These are phyloP conservation scores for Plasmodium fragile DNA, from an alignment of 169 alveolate genomes.

Conservation along the genomic window DNA sequence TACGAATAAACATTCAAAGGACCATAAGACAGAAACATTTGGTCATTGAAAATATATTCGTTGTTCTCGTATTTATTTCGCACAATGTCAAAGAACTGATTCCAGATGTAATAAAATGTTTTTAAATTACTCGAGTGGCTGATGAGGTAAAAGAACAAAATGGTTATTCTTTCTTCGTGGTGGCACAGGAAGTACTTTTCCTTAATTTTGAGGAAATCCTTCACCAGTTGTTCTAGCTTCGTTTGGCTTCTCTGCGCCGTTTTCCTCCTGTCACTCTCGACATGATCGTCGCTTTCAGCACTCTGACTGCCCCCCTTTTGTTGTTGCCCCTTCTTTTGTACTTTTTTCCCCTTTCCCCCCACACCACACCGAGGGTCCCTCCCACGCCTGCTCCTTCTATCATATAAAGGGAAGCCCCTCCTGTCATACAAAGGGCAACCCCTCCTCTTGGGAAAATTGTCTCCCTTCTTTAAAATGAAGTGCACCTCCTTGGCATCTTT, in stretches of 20 bases:
- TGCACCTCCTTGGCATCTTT: background rate
- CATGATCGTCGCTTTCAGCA: background rate
- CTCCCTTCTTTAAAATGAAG: constrained; percentile 11
- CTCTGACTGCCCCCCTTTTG: background rate
- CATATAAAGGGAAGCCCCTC: background rate
- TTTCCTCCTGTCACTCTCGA: background rate
- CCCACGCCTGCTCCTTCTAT: background rate
- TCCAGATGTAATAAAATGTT: constrained; percentile 72
- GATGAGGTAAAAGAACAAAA: constrained; percentile 45
- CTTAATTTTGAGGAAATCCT: constrained; percentile 41
- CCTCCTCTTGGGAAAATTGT: background rate
- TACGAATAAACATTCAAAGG: constrained; percentile 55
- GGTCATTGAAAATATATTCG: constrained; percentile 52
- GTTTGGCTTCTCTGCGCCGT: background rate
- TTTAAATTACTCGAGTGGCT: constrained; percentile 66
- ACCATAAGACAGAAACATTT: constrained; percentile 51
- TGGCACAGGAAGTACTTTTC: constrained; percentile 63
- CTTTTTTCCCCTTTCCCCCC: background rate
- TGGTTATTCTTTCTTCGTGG: constrained; percentile 48
- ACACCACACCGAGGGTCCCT: background rate
- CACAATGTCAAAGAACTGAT: constrained; percentile 50
- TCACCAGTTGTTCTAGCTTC: constrained; percentile 30
- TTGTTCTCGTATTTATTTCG: constrained; percentile 63
- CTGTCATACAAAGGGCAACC: background rate
- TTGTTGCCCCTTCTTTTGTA: background rate